These are phyloP conservation scores for Martiniozyma abietophila DNA, from an alignment of 805 yeast genomes.

Conservation along the genomic window DNA sequence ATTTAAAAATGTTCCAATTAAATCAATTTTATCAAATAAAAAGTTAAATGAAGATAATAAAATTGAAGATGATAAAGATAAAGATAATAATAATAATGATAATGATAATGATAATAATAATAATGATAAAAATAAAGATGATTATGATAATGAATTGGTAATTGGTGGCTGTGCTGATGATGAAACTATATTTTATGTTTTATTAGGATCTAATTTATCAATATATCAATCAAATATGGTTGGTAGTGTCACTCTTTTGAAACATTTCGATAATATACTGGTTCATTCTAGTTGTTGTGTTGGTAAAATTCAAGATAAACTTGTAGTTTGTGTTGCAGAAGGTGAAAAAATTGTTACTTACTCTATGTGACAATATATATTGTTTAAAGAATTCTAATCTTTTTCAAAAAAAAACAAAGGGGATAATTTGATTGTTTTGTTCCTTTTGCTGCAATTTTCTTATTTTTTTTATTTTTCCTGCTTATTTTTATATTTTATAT, in stretches of 20 bases:
- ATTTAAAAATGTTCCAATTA: conserved; percentile 16
- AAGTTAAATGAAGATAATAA: too few species aligned
- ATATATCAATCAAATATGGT: conserved; percentile 15
- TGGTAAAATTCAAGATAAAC: conserved; percentile 14
- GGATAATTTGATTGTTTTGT: too few species aligned
- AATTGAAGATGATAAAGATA: too few species aligned
- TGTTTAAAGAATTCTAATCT: too few species aligned
- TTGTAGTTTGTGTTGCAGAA: conserved; percentile 12
- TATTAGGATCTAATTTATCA: conserved; percentile 6
- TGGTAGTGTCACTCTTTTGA: conserved; percentile 16
- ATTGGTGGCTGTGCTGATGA: conserved; percentile 17
- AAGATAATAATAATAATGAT: too few species aligned
- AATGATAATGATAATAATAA: too few species aligned
- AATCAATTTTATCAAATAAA: background rate
- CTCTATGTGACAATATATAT: too few species aligned
- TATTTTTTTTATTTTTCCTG: background rate
- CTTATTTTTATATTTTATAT: background rate
- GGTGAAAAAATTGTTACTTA: conserved; percentile 14
- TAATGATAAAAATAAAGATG: background rate
- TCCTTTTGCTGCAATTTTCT: conserved; percentile 5
- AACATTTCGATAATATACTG: conserved; percentile 7
- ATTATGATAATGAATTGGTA: background rate
- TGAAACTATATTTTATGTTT: conserved; percentile 14
- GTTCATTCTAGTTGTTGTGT: conserved; percentile 13
- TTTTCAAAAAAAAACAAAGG: too few species aligned